phyloP scores from a whole-genome alignment of 768 basidiomycete genomes.

The Hericium coralloides region DNA sequence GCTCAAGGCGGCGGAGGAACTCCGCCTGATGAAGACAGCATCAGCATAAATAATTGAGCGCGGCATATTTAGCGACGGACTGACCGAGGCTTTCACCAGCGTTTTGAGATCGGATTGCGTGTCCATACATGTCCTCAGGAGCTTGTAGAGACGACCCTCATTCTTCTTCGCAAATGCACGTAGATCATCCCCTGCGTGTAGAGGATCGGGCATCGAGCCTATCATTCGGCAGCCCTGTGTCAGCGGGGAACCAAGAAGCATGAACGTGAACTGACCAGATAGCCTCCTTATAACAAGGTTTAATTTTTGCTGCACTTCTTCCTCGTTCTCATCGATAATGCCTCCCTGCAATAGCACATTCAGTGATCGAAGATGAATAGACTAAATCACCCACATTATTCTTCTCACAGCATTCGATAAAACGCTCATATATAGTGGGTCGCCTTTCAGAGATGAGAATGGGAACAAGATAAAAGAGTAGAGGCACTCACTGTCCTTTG shows the following conservation, averaged over 20 bases:
- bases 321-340: conserved; percentile 79
- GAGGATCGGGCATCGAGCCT: conserved; percentile 58
- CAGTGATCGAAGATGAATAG: background rate
- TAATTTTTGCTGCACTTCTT: conserved; percentile 46
- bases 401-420: conserved; percentile 62
- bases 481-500: conserved; percentile 43
- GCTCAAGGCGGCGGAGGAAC: conserved; percentile 67
- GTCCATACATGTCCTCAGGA: conserved; percentile 76
- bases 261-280: conserved; percentile 39
- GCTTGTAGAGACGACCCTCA: conserved; percentile 77
- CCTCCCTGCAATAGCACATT: conserved; percentile 57
- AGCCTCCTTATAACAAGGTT: conserved; percentile 46
- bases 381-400: conserved; percentile 63
- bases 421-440: conserved; percentile 63
- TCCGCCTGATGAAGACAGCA: conserved; percentile 49
- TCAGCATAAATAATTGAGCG: background rate
- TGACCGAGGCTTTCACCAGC: conserved; percentile 68
- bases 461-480: background rate
- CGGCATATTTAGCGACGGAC: conserved; percentile 13
- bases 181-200: conserved; percentile 73
- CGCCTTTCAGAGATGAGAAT: conserved; percentile 31
- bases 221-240: background rate
- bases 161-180: conserved; percentile 79
- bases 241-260: background rate
- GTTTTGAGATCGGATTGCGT: conserved; percentile 75